These are phyloP conservation scores for Ogataea ramenticola DNA, from an alignment of 805 yeast species.

Conservation along the genomic window DNA sequence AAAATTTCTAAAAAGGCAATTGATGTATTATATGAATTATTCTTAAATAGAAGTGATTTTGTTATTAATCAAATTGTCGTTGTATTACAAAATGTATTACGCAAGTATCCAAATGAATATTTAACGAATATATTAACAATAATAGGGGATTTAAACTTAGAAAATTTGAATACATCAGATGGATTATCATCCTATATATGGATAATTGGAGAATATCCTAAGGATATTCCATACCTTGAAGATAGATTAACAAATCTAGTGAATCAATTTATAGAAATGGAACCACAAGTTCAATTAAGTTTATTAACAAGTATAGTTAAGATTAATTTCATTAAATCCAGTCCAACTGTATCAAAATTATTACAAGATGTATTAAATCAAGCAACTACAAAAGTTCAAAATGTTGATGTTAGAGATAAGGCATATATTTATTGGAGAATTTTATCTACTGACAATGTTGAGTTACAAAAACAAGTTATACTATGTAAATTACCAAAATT, in stretches of 20 bases:
- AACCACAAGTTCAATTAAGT: constrained; percentile 52
- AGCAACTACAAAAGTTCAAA: constrained; percentile 59
- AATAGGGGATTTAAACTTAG: constrained; percentile 36
- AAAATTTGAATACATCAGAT: constrained; percentile 40
- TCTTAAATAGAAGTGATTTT: constrained; percentile 58
- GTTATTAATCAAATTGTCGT: constrained; percentile 53
- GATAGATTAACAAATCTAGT: constrained; percentile 38
- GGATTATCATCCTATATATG: constrained; percentile 57
- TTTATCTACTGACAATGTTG: constrained; percentile 38
- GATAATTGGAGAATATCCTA: constrained; percentile 67
- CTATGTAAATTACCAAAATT: constrained; percentile 63
- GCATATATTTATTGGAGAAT: constrained; percentile 79
- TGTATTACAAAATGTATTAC: constrained; percentile 56
- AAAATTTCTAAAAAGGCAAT: constrained; percentile 48
- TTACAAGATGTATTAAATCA: constrained; percentile 55
- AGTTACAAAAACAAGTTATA: constrained; percentile 45
- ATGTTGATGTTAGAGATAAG: constrained; percentile 73
- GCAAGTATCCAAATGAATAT: constrained; percentile 55
- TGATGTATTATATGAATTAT: constrained; percentile 50
- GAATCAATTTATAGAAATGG: constrained; percentile 50
- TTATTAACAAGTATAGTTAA: constrained; percentile 58
- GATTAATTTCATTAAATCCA: constrained; percentile 31
- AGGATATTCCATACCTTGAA: constrained; percentile 47
- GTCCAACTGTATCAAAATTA: constrained; percentile 27
- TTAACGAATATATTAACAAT: constrained; percentile 49